phyloP scores from a whole-genome alignment of 495 filamentous ascomycete species.

The Podospora australis region DNA sequence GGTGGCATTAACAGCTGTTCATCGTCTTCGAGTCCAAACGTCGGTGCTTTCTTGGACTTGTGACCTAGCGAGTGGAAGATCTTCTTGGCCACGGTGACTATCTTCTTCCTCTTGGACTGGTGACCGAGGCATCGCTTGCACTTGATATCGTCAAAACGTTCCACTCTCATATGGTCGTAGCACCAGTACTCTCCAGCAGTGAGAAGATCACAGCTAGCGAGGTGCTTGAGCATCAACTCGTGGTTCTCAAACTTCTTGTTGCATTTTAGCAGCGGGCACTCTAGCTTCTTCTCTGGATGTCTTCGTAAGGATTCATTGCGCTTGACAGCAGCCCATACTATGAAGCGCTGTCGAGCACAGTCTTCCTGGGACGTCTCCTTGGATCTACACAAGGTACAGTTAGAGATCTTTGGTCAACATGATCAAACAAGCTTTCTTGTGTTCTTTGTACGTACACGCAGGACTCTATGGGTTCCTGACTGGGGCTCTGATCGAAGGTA shows the following conservation, averaged over 20 bases:
- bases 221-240: conserved; percentile 41
- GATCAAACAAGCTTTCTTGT: neutral
- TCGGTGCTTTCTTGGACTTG: conserved; percentile 28
- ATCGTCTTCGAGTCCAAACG: conserved; percentile 11
- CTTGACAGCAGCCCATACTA: conserved; percentile 45
- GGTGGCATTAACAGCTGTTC: conserved; percentile 17
- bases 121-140: conserved; percentile 40
- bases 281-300: conserved; percentile 32
- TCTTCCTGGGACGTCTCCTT: conserved; percentile 36
- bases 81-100: conserved; percentile 41
- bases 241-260: conserved; percentile 35
- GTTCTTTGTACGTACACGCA: conserved; percentile 26
- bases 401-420: neutral
- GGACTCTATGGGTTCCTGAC: conserved; percentile 15
- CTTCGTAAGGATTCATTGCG: conserved; percentile 40
- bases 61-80: conserved; percentile 44
- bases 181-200: conserved; percentile 41
- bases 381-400: conserved; percentile 32
- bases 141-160: conserved; percentile 42
- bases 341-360: conserved; percentile 42
- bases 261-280: conserved; percentile 40
- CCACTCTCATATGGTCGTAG: conserved; percentile 41
- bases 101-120: conserved; percentile 40
- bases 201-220: conserved; percentile 35
- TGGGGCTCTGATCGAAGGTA: conserved; percentile 2